These are phyloP conservation scores for Cucurbita ficifolia DNA, from an alignment of 306 rosid genomes.

Conservation along the genomic window DNA sequence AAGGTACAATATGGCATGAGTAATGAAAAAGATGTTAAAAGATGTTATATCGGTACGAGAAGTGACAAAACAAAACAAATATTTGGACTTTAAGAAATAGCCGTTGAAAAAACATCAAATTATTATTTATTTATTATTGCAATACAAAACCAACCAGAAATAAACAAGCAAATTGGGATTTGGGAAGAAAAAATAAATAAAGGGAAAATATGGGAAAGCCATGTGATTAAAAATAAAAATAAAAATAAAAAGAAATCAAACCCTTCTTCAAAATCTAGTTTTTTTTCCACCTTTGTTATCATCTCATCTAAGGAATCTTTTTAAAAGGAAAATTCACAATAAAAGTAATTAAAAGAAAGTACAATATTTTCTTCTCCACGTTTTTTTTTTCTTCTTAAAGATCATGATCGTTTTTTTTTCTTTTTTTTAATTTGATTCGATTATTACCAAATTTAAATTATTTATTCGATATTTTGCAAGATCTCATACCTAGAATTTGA, in stretches of 20 bases:
- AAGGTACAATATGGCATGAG: not conserved
- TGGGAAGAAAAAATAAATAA: constrained; percentile 2
- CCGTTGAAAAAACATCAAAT: not conserved
- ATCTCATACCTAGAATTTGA: too few relatives aligned
- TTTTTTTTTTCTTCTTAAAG: not conserved
- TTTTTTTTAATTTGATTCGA: too few relatives aligned
- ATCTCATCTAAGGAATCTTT: not conserved
- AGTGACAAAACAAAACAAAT: not conserved
- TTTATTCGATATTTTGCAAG: too few relatives aligned
- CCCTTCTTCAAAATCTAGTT: not conserved
- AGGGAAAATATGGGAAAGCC: constrained; percentile 4
- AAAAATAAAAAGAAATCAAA: not conserved
- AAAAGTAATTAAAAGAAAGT: not conserved
- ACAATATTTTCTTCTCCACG: not conserved
- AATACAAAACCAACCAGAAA: not conserved
- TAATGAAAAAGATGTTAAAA: not conserved
- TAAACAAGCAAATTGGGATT: not conserved
- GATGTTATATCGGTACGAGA: not conserved
- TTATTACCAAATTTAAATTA: too few relatives aligned
- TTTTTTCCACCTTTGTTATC: not conserved
- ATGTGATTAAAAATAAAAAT: not conserved
- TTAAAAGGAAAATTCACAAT: not conserved
- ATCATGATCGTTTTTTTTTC: not conserved
- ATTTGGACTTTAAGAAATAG: too few relatives aligned
- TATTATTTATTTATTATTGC: not conserved